Evolutionary conservation across 495 filamentous ascomycete species (phyloP).

Genomic region (Podospora appendiculata): DNA sequence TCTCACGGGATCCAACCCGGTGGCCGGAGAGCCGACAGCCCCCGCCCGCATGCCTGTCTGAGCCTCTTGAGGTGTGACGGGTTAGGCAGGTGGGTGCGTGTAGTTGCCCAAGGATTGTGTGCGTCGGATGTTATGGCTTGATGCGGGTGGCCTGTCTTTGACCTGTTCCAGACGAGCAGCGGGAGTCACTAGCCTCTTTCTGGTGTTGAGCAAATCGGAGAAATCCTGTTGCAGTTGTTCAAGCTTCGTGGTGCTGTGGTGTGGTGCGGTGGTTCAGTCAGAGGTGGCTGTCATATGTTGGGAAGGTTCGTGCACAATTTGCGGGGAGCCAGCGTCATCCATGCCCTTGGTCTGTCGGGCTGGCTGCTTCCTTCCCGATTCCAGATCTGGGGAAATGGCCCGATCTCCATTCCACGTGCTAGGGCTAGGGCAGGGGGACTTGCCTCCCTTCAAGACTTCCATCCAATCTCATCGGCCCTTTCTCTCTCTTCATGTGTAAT

Average conservation of each 20-base stretch:
- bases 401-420: no score
- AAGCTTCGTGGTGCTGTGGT: neutral
- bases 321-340: neutral
- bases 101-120: neutral
- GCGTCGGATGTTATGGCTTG: neutral
- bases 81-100: neutral
- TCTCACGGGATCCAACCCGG: neutral
- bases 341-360: neutral
- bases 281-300: neutral
- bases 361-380: constrained; percentile 4
- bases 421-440: no score
- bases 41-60: neutral
- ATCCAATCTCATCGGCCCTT: no score
- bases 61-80: neutral
- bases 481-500: no score
- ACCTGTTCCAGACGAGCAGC: neutral
- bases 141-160: neutral
- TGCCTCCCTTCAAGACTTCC: no score
- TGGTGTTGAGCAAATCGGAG: constrained; percentile 12
- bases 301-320: neutral
- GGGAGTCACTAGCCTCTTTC: neutral
- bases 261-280: no score
- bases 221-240: constrained; percentile 6
- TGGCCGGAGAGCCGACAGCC: neutral
- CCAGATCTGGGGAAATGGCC: no score